A percentile compares a stretch with the other conserved stretches of the same genome.
phyloP scores from a whole-genome alignment of 2,329 filamentous ascomycete genomes.

The Penicillium sp. region DNA sequence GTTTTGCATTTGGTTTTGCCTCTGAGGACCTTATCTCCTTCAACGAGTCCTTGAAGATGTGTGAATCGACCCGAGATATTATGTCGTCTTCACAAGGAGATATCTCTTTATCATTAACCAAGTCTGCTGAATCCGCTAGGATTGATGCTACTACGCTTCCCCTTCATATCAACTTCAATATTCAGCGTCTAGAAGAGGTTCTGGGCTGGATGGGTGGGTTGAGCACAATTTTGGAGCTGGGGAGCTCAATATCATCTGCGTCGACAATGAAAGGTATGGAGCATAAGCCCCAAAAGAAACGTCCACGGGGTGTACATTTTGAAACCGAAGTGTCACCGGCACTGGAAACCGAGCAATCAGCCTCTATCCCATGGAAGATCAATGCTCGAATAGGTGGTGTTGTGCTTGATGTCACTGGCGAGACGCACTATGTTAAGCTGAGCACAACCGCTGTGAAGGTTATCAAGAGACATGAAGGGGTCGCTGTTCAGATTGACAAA shows the following conservation, averaged over 20 bases:
- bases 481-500: constrained; percentile 68
- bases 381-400: constrained; percentile 72
- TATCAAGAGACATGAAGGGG: constrained; percentile 64
- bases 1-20: constrained; percentile 45
- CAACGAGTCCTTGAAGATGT: constrained; percentile 44
- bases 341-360: constrained; percentile 12
- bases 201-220: constrained; percentile 85
- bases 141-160: constrained; percentile 70
- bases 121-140: constrained; percentile 28
- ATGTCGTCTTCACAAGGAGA: constrained; percentile 35
- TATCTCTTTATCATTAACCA: constrained; percentile 35
- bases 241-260: constrained; percentile 72
- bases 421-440: constrained; percentile 65
- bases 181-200: constrained; percentile 76
- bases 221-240: constrained; percentile 83
- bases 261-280: constrained; percentile 46
- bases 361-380: constrained; percentile 51
- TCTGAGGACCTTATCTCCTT: constrained; percentile 50
- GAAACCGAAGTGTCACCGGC: constrained; percentile 40
- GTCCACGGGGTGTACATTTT: constrained; percentile 53
- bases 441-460: constrained; percentile 78
- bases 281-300: constrained; percentile 28
- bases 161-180: constrained; percentile 67
- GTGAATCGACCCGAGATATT: constrained; percentile 42
- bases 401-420: constrained; percentile 68